These are phyloP conservation scores for Galium porrigens DNA, from an alignment of 305 asterid species.

Conservation along the genomic window DNA sequence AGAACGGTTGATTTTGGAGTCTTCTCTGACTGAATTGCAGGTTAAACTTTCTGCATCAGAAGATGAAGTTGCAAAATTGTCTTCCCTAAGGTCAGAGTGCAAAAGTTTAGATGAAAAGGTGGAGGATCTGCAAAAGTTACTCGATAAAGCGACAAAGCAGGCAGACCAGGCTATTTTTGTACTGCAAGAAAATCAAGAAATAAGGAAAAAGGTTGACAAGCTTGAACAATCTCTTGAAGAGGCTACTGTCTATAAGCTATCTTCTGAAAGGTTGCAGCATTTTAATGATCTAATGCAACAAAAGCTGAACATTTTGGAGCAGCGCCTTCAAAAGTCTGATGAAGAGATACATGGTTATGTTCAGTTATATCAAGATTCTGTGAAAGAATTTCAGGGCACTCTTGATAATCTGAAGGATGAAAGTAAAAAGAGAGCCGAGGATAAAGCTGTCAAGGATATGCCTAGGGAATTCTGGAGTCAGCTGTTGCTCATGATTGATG, in stretches of 20 bases:
- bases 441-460: slow-evolving; percentile 41
- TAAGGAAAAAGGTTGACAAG: slow-evolving; percentile 58
- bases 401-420: slow-evolving; percentile 51
- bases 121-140: slow-evolving; percentile 49
- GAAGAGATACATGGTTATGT: slow-evolving; percentile 68
- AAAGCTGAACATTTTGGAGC: slow-evolving; percentile 63
- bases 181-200: slow-evolving; percentile 80
- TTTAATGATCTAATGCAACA: slow-evolving; percentile 69
- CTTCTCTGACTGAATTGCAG: slow-evolving; percentile 58
- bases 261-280: slow-evolving; percentile 70
- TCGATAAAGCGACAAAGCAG: slow-evolving; percentile 59
- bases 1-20: slow-evolving; percentile 47
- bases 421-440: slow-evolving; percentile 36
- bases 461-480: slow-evolving; percentile 75
- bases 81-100: slow-evolving; percentile 55
- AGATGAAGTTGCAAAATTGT: slow-evolving; percentile 49
- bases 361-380: slow-evolving; percentile 65
- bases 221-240: slow-evolving; percentile 80
- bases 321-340: slow-evolving; percentile 72
- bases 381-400: slow-evolving; percentile 82
- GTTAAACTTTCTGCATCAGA: slow-evolving; percentile 52
- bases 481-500: slow-evolving; percentile 73
- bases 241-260: slow-evolving; percentile 54
- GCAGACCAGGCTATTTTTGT: slow-evolving; percentile 66
- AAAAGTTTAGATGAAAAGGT: slow-evolving; percentile 52